Conservation (phyloP, 2,329 filamentous ascomycete genomes). For the Incumbomyces lentus region DNA sequence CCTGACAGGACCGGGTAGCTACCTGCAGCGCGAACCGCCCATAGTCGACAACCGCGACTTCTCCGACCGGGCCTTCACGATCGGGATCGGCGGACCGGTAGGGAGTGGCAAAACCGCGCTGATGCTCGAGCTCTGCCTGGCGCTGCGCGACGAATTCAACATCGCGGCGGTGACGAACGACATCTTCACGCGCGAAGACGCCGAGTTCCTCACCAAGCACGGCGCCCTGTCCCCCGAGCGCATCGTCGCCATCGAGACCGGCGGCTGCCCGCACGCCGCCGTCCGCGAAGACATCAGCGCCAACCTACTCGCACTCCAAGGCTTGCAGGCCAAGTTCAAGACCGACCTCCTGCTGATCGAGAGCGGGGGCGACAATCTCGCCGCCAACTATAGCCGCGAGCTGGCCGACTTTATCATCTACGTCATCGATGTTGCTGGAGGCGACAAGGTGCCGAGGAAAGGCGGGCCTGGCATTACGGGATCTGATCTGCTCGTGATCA, state of each 20-base stretch:
- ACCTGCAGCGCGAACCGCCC: slow-evolving; percentile 81
- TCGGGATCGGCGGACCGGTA: slow-evolving; percentile 96
- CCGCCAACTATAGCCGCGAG: slow-evolving; percentile 91
- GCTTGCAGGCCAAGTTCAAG: slow-evolving; percentile 68
- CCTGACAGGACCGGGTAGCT: slow-evolving; percentile 85
- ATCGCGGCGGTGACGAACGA: slow-evolving; percentile 74
- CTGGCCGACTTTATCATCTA: slow-evolving; percentile 97
- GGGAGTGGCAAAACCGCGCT: slow-evolving; percentile 95
- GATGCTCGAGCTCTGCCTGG: slow-evolving; percentile 85
- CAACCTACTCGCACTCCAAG: slow-evolving; percentile 86
- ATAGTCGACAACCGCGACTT: slow-evolving; percentile 81
- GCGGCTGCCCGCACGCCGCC: slow-evolving; percentile 91
- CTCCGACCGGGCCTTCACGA: slow-evolving; percentile 80
- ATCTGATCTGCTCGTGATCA: slow-evolving; percentile 84
- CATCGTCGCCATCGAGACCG: slow-evolving; percentile 94
- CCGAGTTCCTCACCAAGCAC: slow-evolving; percentile 88
- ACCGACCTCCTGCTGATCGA: slow-evolving; percentile 88
- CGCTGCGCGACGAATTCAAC: slow-evolving; percentile 68
- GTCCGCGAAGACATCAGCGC: slow-evolving; percentile 93
- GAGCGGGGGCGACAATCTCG: slow-evolving; percentile 89
- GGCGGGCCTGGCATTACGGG: slow-evolving; percentile 95
- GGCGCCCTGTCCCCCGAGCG: slow-evolving; percentile 69
- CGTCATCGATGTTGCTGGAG: slow-evolving; percentile 92
- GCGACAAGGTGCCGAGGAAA: slow-evolving; percentile 93
- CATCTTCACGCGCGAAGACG: slow-evolving; percentile 59